These are phyloP conservation scores for Debaryomyces nepalensis DNA, from an alignment of 1,139 yeast species.

Conservation along the genomic window DNA sequence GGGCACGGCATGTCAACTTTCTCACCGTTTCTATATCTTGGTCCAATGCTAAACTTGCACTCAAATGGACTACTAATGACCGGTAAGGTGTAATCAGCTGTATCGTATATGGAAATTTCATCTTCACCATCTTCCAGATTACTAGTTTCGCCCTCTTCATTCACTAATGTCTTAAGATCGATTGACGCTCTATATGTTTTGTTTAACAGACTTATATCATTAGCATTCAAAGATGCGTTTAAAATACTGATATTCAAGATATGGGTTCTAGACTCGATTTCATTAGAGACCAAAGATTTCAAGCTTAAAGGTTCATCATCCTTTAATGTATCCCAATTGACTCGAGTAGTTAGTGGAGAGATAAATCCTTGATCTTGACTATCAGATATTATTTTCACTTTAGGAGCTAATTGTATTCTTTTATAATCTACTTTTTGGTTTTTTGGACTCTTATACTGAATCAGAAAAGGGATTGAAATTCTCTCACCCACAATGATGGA, in stretches of 20 bases:
- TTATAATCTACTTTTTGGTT: conserved; percentile 26
- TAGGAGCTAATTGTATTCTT: conserved; percentile 26
- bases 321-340: conserved; percentile 43
- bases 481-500: conserved; percentile 37
- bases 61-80: conserved; percentile 43
- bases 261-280: conserved; percentile 18
- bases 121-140: conserved; percentile 19
- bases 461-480: conserved; percentile 25
- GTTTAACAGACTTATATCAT: conserved; percentile 9
- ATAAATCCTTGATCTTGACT: conserved; percentile 22
- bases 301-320: conserved; percentile 47
- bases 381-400: conserved; percentile 25
- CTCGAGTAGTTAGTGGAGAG: conserved; percentile 26
- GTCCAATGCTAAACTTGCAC: conserved; percentile 39
- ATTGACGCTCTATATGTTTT: conserved; percentile 21
- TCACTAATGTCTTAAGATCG: conserved; percentile 32
- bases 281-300: conserved; percentile 18
- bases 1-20: conserved; percentile 47
- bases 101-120: conserved; percentile 33
- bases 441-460: conserved; percentile 24
- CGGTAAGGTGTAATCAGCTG: conserved; percentile 32
- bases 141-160: conserved; percentile 20
- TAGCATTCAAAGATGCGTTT: conserved; percentile 19
- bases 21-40: conserved; percentile 34
- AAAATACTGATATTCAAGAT: conserved; percentile 35